Evolutionary conservation across 805 yeast genomes (phyloP), one percentile per base, ranked within the genome.

Genomic region (Lipomyces sp.): DNA sequence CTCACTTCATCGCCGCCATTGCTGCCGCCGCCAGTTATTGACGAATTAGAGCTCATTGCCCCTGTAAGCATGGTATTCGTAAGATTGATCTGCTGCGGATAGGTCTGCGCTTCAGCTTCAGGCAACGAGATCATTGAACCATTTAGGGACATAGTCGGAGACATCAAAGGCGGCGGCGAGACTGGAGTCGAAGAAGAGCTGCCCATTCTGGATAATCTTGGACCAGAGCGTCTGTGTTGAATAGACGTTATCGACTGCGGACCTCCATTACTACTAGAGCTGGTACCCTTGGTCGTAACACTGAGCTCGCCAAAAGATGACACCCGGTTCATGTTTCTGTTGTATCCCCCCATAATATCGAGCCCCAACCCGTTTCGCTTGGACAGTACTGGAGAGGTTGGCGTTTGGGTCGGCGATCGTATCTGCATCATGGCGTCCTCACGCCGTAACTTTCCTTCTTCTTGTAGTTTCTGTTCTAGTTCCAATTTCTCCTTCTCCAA

Each of bases 401-500:
- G 47, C 4, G 43, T 36, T 26, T 49, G 54, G 2, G 54, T n/a
- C 10, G 54, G 44, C 11, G 53, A 51, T 16, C 57, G 47, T 4
- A 38, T 23, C 36, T 40, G 38, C 36, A 18, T 16, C 18, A 38
- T 19, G 7, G 45, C 28, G 22, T 53, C 58, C 14, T 55, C 59
- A 11, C 51, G 66, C 32, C 21, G 60, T 18, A 2, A 22, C 19
- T 7, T 59, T 40, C 39, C 68, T 45, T 23, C 55, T 23, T n/a
- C 57, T 50, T 10, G 59, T 48, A 55, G 42, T 24, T 42, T 26
- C 29, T 43, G 51, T 0, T 61, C 58, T 13, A 60, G 41, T 2
- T 51, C 51, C 4, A 43, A 8, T 34, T 58, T 62, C 23, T 62
- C 65, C 21, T 44, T 46, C 48, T 62, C 63, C 8, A 62, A 58